Evolutionary conservation across 1,139 yeast species (phyloP), one percentile per base, ranked within the genome.

Genomic region (Magnusiomyces magnusii): DNA sequence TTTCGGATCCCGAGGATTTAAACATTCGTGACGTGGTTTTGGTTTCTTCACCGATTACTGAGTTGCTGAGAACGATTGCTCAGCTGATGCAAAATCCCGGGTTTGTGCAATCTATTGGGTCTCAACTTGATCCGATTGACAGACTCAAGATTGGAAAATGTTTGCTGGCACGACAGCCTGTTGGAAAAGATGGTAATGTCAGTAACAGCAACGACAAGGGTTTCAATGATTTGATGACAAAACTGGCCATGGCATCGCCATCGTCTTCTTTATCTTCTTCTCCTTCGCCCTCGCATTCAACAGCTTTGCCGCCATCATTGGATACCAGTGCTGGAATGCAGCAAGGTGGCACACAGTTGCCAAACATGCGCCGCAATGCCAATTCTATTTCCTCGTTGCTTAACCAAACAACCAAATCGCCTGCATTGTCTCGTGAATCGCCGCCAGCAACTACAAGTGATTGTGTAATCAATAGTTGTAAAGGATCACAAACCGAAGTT

Each of bases 111-210:
- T 5, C 31, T 7, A 10, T 47, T 47, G 34, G 34, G n/a, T 5
- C 19, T 24, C 17, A 24, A 24, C 13, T 47, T 31, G 27, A 24
- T 23, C 17, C 19, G 7, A 10, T 47, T 24, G 51, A 47, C 24
- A 13, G 19, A 15, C 31, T 47, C 34, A 47, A 47, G 19, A 25
- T 47, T 25, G 51, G 27, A 27, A 47, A 47, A 25, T 47, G 34
- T 24, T 17, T 47, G 13, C 21, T 47, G 17, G 19, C 51, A 2
- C 19, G 24, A 15, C 51, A 47, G 34, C 56, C 62, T 41, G 21
- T n/a, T 31, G 36, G 13, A 31, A 41, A 41, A 41, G n/a, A n/a
- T n/a, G n/a, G n/a, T n/a, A n/a, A n/a, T n/a, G n/a, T n/a, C n/a
- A n/a, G n/a, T n/a, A n/a, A n/a, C n/a, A n/a, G n/a, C n/a, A n/a